These are phyloP conservation scores for Aspergillus bertholletiae DNA, from an alignment of 495 filamentous ascomycete genomes.

Conservation along the genomic window DNA sequence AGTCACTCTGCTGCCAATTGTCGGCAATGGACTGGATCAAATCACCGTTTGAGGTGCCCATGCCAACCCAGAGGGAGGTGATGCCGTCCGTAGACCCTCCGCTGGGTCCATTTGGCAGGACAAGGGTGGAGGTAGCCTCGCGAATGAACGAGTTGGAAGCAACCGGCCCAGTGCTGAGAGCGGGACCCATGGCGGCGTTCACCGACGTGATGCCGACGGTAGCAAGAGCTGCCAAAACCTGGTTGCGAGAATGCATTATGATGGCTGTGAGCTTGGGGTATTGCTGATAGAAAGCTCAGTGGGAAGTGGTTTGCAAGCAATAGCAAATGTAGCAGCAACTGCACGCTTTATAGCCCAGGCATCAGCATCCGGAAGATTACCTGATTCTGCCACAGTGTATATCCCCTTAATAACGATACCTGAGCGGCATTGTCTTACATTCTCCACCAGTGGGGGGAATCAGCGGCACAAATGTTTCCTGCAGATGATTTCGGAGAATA, in stretches of 20 bases:
- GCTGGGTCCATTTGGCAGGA: conserved; percentile 29
- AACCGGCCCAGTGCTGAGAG: conserved; percentile 37
- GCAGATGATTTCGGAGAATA: too few species aligned
- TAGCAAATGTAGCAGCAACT: too few species aligned
- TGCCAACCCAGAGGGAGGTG: conserved; percentile 33
- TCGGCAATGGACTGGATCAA: conserved; percentile 35
- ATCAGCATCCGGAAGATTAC: too few species aligned
- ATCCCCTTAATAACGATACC: too few species aligned
- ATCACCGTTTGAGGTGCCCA: conserved; percentile 37
- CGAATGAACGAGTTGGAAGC: conserved; percentile 29
- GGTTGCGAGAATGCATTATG: conserved; percentile 15
- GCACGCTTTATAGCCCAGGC: too few species aligned
- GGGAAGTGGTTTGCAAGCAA: too few species aligned
- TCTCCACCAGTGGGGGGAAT: too few species aligned
- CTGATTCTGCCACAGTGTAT: too few species aligned
- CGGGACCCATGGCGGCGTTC: conserved; percentile 25
- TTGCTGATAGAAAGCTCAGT: too few species aligned
- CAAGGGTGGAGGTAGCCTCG: conserved; percentile 33
- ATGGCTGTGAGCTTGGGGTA: too few species aligned
- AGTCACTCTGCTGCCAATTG: conserved; percentile 21
- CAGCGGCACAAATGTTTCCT: too few species aligned
- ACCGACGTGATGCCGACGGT: conserved; percentile 11
- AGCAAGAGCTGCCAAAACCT: conserved; percentile 9
- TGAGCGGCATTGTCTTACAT: too few species aligned
- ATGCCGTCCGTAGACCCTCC: conserved; percentile 16